Conservation (phyloP, 2,329 filamentous ascomycete species). For the Talaromyces rugulosus region DNA sequence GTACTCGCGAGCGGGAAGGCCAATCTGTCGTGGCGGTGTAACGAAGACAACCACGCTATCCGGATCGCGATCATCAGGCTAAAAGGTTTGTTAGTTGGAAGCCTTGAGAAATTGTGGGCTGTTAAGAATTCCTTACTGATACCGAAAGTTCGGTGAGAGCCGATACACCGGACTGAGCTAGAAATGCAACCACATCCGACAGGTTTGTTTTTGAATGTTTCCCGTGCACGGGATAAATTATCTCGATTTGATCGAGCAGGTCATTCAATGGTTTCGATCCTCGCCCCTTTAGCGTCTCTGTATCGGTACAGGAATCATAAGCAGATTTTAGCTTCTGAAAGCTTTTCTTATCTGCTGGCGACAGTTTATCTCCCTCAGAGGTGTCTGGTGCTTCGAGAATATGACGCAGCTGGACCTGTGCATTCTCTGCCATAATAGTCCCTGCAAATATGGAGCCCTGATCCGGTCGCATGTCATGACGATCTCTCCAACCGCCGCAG, state of each 20-base stretch:
- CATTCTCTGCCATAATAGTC: slow-evolving; percentile 59
- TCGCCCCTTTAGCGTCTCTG: slow-evolving; percentile 51
- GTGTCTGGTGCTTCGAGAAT: slow-evolving; percentile 54
- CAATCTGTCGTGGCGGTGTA: slow-evolving; percentile 45
- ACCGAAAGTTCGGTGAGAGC: slow-evolving; percentile 30
- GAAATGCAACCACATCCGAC: slow-evolving; percentile 32
- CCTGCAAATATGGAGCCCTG: slow-evolving; percentile 58
- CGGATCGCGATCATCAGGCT: slow-evolving; percentile 53
- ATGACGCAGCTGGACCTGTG: slow-evolving; percentile 56
- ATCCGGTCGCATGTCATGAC: slow-evolving; percentile 62
- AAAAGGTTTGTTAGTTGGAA: slow-evolving; percentile 4
- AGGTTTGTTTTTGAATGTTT: slow-evolving; percentile 23
- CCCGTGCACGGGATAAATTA: slow-evolving; percentile 39
- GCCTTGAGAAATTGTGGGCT: background rate
- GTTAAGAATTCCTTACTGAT: slow-evolving; percentile 23
- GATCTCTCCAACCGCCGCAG: slow-evolving; percentile 63
- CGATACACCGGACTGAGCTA: slow-evolving; percentile 33
- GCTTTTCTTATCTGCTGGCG: slow-evolving; percentile 42
- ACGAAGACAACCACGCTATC: slow-evolving; percentile 49
- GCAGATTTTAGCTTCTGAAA: slow-evolving; percentile 62
- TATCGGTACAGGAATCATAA: slow-evolving; percentile 64
- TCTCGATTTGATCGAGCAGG: slow-evolving; percentile 52
- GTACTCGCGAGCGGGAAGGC: slow-evolving; percentile 60
- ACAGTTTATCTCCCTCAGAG: slow-evolving; percentile 27
- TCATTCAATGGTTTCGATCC: slow-evolving; percentile 55